Percentiles rank a stretch among this genome's conserved stretches.
Conservation (phyloP, 768 basidiomycete genomes). For the Hypholoma fasciculare region DNA sequence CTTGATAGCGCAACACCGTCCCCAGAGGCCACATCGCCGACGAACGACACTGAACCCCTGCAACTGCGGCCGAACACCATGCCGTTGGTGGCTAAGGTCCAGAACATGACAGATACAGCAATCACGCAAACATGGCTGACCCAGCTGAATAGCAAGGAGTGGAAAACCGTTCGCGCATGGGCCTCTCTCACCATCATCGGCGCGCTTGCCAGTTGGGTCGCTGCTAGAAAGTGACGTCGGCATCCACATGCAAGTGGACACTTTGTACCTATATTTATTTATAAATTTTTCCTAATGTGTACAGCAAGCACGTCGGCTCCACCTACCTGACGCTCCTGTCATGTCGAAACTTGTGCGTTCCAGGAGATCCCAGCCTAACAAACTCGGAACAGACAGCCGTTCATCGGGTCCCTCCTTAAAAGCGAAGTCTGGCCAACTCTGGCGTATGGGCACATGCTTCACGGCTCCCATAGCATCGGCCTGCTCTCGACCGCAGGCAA, state of each 20-base stretch:
- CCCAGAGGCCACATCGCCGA: neutral
- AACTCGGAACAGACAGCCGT: no score
- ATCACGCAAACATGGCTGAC: neutral
- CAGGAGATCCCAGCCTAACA: no score
- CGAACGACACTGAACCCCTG: constrained; percentile 1
- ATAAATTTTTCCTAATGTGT: neutral
- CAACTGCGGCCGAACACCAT: neutral
- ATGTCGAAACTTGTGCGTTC: no score
- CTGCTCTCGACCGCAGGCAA: no score
- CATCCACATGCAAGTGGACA: neutral
- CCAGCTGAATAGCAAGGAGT: constrained; percentile 1
- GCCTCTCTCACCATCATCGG: constrained; percentile 26
- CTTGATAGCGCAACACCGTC: neutral
- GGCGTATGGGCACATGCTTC: no score
- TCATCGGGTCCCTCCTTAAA: no score
- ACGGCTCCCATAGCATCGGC: no score
- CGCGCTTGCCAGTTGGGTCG: constrained; percentile 29
- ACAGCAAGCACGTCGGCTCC: no score
- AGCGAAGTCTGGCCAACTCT: no score
- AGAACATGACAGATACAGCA: neutral
- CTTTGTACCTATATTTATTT: neutral
- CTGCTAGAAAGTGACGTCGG: constrained; percentile 1
- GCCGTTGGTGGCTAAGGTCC: constrained; percentile 3
- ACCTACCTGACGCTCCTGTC: no score
- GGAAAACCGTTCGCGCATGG: constrained; percentile 28